A percentile compares a stretch with the other conserved stretches of the same genome.
These are phyloP conservation scores for Russula dissimulans DNA, from an alignment of 768 basidiomycete genomes.

Conservation along the genomic window DNA sequence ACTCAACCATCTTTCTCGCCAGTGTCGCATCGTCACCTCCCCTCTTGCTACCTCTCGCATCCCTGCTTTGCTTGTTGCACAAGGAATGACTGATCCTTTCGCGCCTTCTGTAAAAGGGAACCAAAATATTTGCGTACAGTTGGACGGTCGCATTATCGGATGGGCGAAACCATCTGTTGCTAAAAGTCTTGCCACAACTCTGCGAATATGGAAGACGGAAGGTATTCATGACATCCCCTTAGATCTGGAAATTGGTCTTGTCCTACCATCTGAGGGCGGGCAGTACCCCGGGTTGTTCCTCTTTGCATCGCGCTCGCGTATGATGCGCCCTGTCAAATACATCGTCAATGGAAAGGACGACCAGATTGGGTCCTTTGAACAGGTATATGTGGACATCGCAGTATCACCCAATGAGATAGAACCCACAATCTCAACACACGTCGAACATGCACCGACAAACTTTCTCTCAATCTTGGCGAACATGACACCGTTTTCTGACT, in stretches of 20 bases:
- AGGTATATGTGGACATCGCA: slow-evolving; percentile 99
- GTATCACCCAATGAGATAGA: slow-evolving; percentile 80
- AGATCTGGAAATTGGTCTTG: slow-evolving; percentile 90
- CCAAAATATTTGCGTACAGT: slow-evolving; percentile 77
- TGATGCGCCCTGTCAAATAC: slow-evolving; percentile 98
- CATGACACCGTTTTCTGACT: slow-evolving; percentile 97
- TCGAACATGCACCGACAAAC: slow-evolving; percentile 90
- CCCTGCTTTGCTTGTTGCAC: slow-evolving; percentile 67
- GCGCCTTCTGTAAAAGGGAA: slow-evolving; percentile 72
- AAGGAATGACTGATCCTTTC: slow-evolving; percentile 94
- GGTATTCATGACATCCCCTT: slow-evolving; percentile 71
- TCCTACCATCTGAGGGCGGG: slow-evolving; percentile 78
- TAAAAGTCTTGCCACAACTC: slow-evolving; percentile 67
- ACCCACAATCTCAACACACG: slow-evolving; percentile 68
- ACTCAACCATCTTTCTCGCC: slow-evolving; percentile 90
- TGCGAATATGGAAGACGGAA: slow-evolving; percentile 95
- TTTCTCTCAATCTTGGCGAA: slow-evolving; percentile 96
- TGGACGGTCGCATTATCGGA: slow-evolving; percentile 93
- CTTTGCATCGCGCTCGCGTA: slow-evolving; percentile 77
- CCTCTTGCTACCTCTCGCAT: slow-evolving; percentile 70
- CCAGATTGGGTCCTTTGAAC: slow-evolving; percentile 92
- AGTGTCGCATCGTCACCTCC: slow-evolving; percentile 82
- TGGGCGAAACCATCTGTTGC: slow-evolving; percentile 77
- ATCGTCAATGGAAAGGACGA: slow-evolving; percentile 79
- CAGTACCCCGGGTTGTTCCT: slow-evolving; percentile 96